phyloP scores from a whole-genome alignment of 805 yeast genomes.

The Candida namnaoensis region DNA sequence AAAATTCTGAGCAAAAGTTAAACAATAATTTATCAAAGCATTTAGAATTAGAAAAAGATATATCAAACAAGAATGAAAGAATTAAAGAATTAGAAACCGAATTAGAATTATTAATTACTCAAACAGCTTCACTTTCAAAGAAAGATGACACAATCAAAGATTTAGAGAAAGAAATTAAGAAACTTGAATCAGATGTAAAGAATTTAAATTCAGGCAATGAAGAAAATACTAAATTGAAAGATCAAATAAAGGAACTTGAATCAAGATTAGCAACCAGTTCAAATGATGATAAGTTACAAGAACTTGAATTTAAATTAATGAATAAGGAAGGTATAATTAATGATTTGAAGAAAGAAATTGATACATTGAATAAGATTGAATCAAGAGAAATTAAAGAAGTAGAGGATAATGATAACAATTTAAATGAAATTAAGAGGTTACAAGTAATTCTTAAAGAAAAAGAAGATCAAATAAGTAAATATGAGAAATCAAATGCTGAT shows the following conservation, averaged over 20 bases:
- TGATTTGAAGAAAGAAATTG: neutral
- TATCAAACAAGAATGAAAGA: neutral
- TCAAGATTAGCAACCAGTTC: conserved; percentile 4
- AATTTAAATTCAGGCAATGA: conserved; percentile 14
- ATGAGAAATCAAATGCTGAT: no score
- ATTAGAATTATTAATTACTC: conserved; percentile 2
- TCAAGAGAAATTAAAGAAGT: no score
- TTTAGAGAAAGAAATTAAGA: conserved; percentile 15
- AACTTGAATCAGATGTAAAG: conserved; percentile 7
- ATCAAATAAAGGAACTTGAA: conserved; percentile 23
- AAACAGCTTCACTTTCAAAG: conserved; percentile 22
- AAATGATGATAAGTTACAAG: neutral
- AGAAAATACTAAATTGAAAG: conserved; percentile 21
- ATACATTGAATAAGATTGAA: neutral
- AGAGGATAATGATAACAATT: no score
- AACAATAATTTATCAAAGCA: no score
- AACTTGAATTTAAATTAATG: neutral
- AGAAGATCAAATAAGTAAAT: no score
- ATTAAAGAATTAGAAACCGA: neutral
- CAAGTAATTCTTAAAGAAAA: no score
- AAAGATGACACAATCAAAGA: conserved; percentile 22
- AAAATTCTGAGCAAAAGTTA: no score
- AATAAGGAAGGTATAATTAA: neutral
- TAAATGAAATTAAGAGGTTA: no score
- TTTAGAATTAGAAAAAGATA: no score